Evolutionary conservation across 495 filamentous ascomycete genomes (phyloP), one percentile per base, ranked within the genome.

Genomic region (Rusavskia elegans): DNA sequence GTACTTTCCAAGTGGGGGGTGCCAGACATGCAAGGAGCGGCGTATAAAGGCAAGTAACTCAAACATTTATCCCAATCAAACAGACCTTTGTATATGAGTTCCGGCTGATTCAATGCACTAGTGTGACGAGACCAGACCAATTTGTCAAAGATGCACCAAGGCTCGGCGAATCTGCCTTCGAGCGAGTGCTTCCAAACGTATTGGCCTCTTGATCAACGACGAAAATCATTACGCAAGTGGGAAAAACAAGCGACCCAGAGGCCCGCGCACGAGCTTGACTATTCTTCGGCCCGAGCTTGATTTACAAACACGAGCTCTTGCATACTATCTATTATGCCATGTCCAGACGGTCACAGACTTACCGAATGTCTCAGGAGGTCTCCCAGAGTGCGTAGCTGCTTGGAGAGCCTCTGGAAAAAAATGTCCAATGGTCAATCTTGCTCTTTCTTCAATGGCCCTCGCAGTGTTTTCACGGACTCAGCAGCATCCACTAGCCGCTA

Each of bases 141-240:
- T 38, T 0, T 64, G 62, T 35, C 57, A 59, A 37, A 48, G 57
- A 53, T 64, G 62, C 44, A 48, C 38, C 36, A 59, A 62, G 35
- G 57, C 60, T 6, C 36, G 37, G 19, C 53, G 60, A 38, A 21
- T 49, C 21, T 66, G 63, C 48, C 6, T 49, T 21, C 49, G 36
- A 23, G 45, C 45, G 20, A 48, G n/a, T 32, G 44, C 20, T 10
- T 39, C 5, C 21, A 51, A 23, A 45, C 42, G 17, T 6, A 19
- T 5, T 7, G 13, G 37, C 46, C 60, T 57, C 51, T 48, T 49
- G 3, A 49, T 66, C 25, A 59, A 64, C 44, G 16, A 55, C 42
- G 63, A 66, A 46, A 66, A 66, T 48, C 20, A 7, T 1, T 66
- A 56, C 49, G 63, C 61, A 32, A 62, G 57, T 30, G 61, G 63